Percentiles rank a stretch among this genome's conserved stretches.
Evolutionary conservation across 768 basidiomycete genomes (phyloP).

Genomic region (Harrya chromipes): DNA sequence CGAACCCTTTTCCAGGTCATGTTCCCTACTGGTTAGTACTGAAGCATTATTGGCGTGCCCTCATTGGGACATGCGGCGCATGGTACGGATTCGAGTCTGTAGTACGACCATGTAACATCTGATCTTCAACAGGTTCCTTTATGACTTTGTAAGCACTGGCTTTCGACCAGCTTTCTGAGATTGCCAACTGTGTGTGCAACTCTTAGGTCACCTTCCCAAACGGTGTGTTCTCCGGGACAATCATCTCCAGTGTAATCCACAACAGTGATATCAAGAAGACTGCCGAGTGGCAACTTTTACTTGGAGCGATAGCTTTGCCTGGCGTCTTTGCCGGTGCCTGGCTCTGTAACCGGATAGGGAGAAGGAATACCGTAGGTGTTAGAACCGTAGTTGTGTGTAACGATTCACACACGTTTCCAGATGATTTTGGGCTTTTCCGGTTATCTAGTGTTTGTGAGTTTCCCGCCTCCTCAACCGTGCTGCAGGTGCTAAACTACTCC

Average conservation of each 20-base stretch:
- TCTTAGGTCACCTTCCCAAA: conserved; percentile 66
- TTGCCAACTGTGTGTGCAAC: conserved; percentile 1
- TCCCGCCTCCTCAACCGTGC: background rate
- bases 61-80: conserved; percentile 72
- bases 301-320: conserved; percentile 59
- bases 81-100: conserved; percentile 40
- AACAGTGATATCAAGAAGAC: conserved; percentile 52
- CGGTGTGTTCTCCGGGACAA: conserved; percentile 64
- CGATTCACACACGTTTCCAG: conserved; percentile 28
- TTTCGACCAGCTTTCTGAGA: background rate
- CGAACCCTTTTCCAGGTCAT: conserved; percentile 33
- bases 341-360: conserved; percentile 52
- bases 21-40: conserved; percentile 63
- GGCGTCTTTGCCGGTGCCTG: conserved; percentile 52
- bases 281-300: conserved; percentile 68
- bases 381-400: background rate
- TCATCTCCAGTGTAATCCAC: conserved; percentile 65
- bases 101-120: background rate
- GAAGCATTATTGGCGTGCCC: conserved; percentile 61
- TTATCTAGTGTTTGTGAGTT: conserved; percentile 57
- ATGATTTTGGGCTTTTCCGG: conserved; percentile 69
- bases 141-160: conserved; percentile 51
- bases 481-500: background rate
- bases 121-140: conserved; percentile 51
- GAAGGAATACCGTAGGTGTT: conserved; percentile 51